Evolutionary conservation across 805 yeast species (phyloP).

Genomic region (Wickerhamomyces canadensis): DNA sequence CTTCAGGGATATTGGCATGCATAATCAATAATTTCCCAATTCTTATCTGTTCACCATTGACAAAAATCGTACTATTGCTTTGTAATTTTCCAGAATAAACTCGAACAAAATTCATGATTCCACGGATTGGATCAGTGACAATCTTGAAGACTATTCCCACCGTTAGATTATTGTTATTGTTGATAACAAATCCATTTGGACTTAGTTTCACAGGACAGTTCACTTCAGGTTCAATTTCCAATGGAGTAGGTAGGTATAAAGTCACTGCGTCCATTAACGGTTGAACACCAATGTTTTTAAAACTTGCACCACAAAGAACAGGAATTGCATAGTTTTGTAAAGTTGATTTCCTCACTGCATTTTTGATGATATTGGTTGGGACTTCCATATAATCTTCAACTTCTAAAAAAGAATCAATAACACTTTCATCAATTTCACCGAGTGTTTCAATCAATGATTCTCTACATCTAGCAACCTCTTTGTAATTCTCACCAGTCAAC

Average conservation of each 20-base stretch:
- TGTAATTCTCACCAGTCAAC: slow-evolving; percentile 33
- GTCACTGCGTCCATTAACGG: slow-evolving; percentile 83
- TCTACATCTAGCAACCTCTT: slow-evolving; percentile 51
- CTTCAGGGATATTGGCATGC: slow-evolving; percentile 85
- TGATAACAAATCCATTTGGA: slow-evolving; percentile 43
- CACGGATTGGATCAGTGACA: slow-evolving; percentile 75
- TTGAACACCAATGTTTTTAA: slow-evolving; percentile 90
- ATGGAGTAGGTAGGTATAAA: slow-evolving; percentile 77
- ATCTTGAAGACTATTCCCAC: slow-evolving; percentile 91
- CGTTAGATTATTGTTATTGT: slow-evolving; percentile 53
- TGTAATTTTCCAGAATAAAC: slow-evolving; percentile 79
- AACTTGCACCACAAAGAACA: slow-evolving; percentile 89
- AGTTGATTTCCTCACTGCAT: slow-evolving; percentile 62
- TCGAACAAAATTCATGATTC: slow-evolving; percentile 78
- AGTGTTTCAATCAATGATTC: slow-evolving; percentile 79
- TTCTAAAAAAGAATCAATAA: slow-evolving; percentile 75
- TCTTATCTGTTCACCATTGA: slow-evolving; percentile 61
- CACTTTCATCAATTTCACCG: slow-evolving; percentile 73
- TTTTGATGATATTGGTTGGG: slow-evolving; percentile 45
- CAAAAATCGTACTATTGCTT: slow-evolving; percentile 58
- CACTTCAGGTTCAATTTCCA: slow-evolving; percentile 58
- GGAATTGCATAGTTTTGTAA: slow-evolving; percentile 58
- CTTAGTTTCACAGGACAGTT: slow-evolving; percentile 35
- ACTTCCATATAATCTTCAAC: slow-evolving; percentile 67
- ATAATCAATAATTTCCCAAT: slow-evolving; percentile 68